Conservation (phyloP, 176 grass and related monocot species). For the Sorghum bicolor region Sorghum_bicolor_NCBIv3 NC_012872.2:50682001-50682500, state of each 20-base stretch:
- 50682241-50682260: conserved; percentile 51
- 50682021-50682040: neutral
- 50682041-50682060: neutral
- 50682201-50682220: neutral
- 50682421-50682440: conserved; percentile 29
- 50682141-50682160: conserved; percentile 7
- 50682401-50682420: neutral
- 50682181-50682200: neutral
- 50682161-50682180: neutral
- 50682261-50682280: conserved; percentile 57
- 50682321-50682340: conserved; percentile 34
- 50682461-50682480: conserved; percentile 57
- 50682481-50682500: conserved; percentile 76
- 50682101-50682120: neutral
- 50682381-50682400: neutral
- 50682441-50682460: conserved; percentile 47
- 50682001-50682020: neutral
- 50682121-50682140: neutral
- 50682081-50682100: neutral
- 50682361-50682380: conserved; percentile 49
- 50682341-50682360: conserved; percentile 38
- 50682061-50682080: neutral
- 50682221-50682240: conserved; percentile 42
- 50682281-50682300: conserved; percentile 42
- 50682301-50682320: conserved; percentile 53